Conservation (phyloP, 495 filamentous ascomycete species). For the Polyplosphaeria fusca region DNA sequence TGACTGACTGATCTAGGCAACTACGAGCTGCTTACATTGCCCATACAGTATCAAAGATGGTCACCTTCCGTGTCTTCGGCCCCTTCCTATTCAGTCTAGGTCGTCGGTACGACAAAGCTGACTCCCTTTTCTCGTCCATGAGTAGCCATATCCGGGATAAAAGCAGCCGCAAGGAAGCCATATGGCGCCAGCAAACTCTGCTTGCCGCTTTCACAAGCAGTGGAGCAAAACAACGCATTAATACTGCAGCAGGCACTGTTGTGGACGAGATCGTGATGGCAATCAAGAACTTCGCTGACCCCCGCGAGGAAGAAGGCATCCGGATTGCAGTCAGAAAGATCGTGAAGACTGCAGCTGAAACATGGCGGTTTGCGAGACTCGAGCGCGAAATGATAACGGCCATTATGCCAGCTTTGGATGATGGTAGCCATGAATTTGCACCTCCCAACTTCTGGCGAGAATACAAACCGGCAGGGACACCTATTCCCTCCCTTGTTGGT, state of each 20-base stretch:
- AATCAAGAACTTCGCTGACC: slow-evolving; percentile 58
- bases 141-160: slow-evolving; percentile 61
- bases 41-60: slow-evolving; percentile 57
- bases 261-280: slow-evolving; percentile 60
- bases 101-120: slow-evolving; percentile 60
- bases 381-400: slow-evolving; percentile 61
- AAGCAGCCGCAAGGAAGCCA: slow-evolving; percentile 58
- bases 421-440: slow-evolving; percentile 38
- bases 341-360: slow-evolving; percentile 62
- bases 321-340: slow-evolving; percentile 53
- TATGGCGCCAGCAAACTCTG: slow-evolving; percentile 64
- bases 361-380: slow-evolving; percentile 61
- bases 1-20: slow-evolving; percentile 31
- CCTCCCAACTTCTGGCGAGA: slow-evolving; percentile 45
- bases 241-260: slow-evolving; percentile 57
- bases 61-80: slow-evolving; percentile 62
- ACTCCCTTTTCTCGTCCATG: slow-evolving; percentile 60
- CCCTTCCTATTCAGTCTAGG: slow-evolving; percentile 63
- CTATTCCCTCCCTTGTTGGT: slow-evolving; percentile 24
- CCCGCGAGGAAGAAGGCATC: slow-evolving; percentile 53
- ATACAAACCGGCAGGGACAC: slow-evolving; percentile 40
- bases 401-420: slow-evolving; percentile 50
- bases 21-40: slow-evolving; percentile 61
- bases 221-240: slow-evolving; percentile 60
- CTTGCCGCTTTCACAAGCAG: slow-evolving; percentile 62